Conservation (phyloP, 73 alveolate genomes). For the Paraurostyla sp. region DNA sequence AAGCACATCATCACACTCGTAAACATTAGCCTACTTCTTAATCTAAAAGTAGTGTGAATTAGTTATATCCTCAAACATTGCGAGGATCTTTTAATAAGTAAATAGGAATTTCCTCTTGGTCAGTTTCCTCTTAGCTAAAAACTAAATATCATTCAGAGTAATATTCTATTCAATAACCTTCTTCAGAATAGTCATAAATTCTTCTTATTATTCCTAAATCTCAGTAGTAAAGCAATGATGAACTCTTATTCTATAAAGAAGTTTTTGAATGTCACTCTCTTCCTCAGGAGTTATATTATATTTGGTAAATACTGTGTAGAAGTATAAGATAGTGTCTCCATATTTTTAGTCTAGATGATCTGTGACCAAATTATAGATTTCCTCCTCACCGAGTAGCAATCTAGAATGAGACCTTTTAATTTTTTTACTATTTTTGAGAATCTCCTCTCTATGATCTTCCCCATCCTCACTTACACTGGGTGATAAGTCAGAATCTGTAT, state of each 20-base stretch:
- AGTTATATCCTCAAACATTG: not conserved
- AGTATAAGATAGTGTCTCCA: not conserved
- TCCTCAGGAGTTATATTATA: not conserved
- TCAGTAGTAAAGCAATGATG: constrained; percentile 47
- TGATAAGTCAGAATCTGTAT: not conserved
- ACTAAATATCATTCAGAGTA: not conserved
- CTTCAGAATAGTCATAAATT: not conserved
- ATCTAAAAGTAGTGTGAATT: constrained; percentile 34
- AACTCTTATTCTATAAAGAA: constrained; percentile 23
- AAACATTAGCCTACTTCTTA: not conserved
- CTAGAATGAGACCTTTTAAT: not conserved
- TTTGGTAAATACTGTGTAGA: constrained; percentile 4
- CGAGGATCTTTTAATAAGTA: not conserved
- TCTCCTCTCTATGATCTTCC: not conserved
- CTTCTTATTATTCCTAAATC: not conserved
- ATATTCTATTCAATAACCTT: not conserved
- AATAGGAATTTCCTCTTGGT: not conserved
- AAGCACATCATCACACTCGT: constrained; percentile 7
- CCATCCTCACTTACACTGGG: not conserved
- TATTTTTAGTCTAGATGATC: not conserved
- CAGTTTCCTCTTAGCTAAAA: not conserved
- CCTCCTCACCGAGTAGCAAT: not conserved
- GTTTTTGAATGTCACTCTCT: not conserved
- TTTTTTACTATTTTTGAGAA: not conserved
- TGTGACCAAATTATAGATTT: not conserved